Percentiles rank a stretch among this genome's conserved stretches.
phyloP scores from a whole-genome alignment of 2,329 filamentous ascomycete genomes.

The Alternaria burnsii region DNA sequence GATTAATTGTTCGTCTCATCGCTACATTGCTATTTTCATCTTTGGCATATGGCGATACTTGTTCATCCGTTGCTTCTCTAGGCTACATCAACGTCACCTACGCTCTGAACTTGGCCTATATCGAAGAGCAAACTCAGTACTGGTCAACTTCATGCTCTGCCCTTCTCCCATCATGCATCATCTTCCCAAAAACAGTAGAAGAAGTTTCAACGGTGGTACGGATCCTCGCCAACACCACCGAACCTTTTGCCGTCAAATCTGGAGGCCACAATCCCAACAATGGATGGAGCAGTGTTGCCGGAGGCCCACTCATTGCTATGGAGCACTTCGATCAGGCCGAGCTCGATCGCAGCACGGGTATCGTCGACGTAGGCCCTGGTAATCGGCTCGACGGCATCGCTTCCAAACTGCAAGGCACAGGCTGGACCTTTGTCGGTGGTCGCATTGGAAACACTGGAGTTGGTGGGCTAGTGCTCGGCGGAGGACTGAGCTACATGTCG shows the following conservation, averaged over 20 bases:
- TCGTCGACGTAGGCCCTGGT: slow-evolving; percentile 44
- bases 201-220: slow-evolving; percentile 64
- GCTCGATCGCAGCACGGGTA: slow-evolving; percentile 32
- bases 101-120: slow-evolving; percentile 30
- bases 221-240: slow-evolving; percentile 52
- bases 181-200: slow-evolving; percentile 51
- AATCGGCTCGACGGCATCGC: slow-evolving; percentile 49
- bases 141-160: slow-evolving; percentile 45
- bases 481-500: slow-evolving; percentile 49
- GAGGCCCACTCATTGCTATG: slow-evolving; percentile 56
- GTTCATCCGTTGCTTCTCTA: slow-evolving; percentile 30
- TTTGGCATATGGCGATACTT: slow-evolving; percentile 26
- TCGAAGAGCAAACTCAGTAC: slow-evolving; percentile 42
- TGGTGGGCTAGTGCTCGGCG: slow-evolving; percentile 58
- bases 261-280: slow-evolving; percentile 60
- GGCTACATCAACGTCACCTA: slow-evolving; percentile 35
- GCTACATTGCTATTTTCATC: slow-evolving; percentile 10
- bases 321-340: slow-evolving; percentile 38
- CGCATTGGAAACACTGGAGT: slow-evolving; percentile 59
- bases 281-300: slow-evolving; percentile 57
- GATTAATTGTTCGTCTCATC: background rate
- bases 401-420: slow-evolving; percentile 47
- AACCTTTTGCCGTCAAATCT: slow-evolving; percentile 50
- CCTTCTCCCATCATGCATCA: slow-evolving; percentile 43
- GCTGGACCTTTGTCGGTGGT: slow-evolving; percentile 56